These are phyloP conservation scores for Vitrella brassicaformis DNA, from an alignment of 73 alveolate species.

Conservation along the genomic window DNA sequence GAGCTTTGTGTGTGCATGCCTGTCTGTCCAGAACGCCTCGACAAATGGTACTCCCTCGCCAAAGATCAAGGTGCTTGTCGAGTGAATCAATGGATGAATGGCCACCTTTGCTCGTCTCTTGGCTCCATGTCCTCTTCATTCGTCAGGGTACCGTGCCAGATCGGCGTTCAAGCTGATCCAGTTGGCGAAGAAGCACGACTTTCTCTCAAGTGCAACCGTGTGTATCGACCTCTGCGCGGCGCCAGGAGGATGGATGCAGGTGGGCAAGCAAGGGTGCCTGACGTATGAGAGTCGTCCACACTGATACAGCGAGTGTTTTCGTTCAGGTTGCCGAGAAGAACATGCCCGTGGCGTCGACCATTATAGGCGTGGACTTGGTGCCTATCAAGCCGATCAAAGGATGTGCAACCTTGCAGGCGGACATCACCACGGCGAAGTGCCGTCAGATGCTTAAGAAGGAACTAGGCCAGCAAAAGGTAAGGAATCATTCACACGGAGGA, in stretches of 20 bases:
- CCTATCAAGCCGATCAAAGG: slow-evolving; percentile 96
- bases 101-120: too few species aligned
- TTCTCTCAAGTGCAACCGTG: slow-evolving; percentile 33
- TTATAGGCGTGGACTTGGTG: slow-evolving; percentile 93
- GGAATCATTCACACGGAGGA: too few species aligned
- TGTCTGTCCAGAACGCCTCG: not conserved
- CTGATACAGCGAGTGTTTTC: not conserved
- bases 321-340: slow-evolving; percentile 21
- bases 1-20: too few species aligned
- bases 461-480: too few species aligned
- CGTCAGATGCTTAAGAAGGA: slow-evolving; percentile 8
- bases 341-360: slow-evolving; percentile 67
- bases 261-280: slow-evolving; percentile 52
- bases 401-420: slow-evolving; percentile 84
- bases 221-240: slow-evolving; percentile 99
- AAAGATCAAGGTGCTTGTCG: slow-evolving; percentile 39
- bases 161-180: slow-evolving; percentile 34
- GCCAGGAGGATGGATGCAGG: slow-evolving; percentile 99
- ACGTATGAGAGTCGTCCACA: not conserved
- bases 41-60: slow-evolving; percentile 25
- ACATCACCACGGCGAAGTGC: slow-evolving; percentile 94
- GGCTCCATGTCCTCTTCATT: too few species aligned
- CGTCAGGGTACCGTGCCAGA: slow-evolving; percentile 31
- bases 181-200: slow-evolving; percentile 24
- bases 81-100: too few species aligned